A percentile compares a stretch with the other conserved stretches of the same genome.
phyloP scores from a whole-genome alignment of 768 basidiomycete genomes.

The Lepiota brunneoincarnata region DNA sequence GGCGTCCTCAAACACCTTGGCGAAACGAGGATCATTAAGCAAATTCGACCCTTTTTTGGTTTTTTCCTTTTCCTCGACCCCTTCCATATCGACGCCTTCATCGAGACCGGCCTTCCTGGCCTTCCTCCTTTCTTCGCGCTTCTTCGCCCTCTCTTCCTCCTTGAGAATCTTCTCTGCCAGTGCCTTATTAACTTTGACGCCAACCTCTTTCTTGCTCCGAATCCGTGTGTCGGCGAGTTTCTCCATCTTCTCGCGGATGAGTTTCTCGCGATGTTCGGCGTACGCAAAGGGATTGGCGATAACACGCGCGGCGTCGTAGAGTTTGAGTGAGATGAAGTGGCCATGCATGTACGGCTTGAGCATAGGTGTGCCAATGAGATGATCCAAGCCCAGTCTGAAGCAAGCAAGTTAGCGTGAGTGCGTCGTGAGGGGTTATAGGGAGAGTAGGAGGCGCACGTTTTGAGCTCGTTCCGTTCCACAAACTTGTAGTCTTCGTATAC shows the following conservation, averaged over 20 bases:
- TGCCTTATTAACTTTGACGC: slow-evolving; percentile 72
- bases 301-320: slow-evolving; percentile 93
- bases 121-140: slow-evolving; percentile 54
- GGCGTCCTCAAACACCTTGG: slow-evolving; percentile 85
- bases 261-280: slow-evolving; percentile 87
- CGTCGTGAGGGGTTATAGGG: slow-evolving; percentile 9
- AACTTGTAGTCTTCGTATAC: slow-evolving; percentile 99
- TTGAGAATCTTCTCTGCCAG: slow-evolving; percentile 82
- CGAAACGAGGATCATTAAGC: slow-evolving; percentile 86
- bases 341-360: slow-evolving; percentile 99
- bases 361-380: slow-evolving; percentile 90
- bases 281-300: slow-evolving; percentile 97
- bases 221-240: slow-evolving; percentile 93
- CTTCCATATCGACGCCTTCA: slow-evolving; percentile 36
- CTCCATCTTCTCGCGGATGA: slow-evolving; percentile 86
- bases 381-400: slow-evolving; percentile 84
- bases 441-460: slow-evolving; percentile 54
- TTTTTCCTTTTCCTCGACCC: slow-evolving; percentile 28
- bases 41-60: slow-evolving; percentile 43
- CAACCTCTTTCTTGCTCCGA: slow-evolving; percentile 70
- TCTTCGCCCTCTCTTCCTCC: slow-evolving; percentile 60
- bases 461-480: slow-evolving; percentile 82
- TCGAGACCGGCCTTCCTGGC: slow-evolving; percentile 30
- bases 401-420: slow-evolving; percentile 9
- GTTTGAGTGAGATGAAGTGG: slow-evolving; percentile 93